These are phyloP conservation scores for Apiospora hydei DNA, from an alignment of 2,329 filamentous ascomycete genomes.

Conservation along the genomic window DNA sequence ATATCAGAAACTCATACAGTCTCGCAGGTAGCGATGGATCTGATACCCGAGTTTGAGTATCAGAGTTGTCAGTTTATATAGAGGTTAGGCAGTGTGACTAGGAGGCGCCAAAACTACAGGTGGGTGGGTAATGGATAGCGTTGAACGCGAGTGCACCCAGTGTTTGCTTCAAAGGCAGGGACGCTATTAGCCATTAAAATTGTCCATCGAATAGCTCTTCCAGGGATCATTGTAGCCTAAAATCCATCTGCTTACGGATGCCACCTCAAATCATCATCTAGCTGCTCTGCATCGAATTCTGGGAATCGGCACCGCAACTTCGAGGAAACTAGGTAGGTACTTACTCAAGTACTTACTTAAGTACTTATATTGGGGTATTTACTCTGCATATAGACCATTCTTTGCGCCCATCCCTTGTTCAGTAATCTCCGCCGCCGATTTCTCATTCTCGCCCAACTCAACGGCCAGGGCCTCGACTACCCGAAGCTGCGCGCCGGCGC, in stretches of 20 bases:
- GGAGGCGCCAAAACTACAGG: not conserved
- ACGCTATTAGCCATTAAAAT: too few species aligned
- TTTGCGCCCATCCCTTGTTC: not conserved
- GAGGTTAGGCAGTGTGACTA: not conserved
- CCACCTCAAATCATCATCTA: too few species aligned
- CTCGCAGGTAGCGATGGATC: not conserved
- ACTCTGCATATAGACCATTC: not conserved
- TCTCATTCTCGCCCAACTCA: not conserved
- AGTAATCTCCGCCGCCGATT: not conserved
- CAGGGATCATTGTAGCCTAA: too few species aligned
- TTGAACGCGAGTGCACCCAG: not conserved
- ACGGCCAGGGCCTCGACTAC: constrained; percentile 24
- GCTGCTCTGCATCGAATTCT: too few species aligned
- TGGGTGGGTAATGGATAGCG: not conserved
- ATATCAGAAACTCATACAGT: not conserved
- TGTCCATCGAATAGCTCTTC: not conserved
- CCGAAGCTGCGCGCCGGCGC: constrained; percentile 20
- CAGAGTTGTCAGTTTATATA: too few species aligned
- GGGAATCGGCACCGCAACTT: not conserved
- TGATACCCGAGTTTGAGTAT: not conserved
- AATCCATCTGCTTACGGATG: not conserved
- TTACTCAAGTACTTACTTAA: not conserved
- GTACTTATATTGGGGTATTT: not conserved
- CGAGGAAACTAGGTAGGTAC: too few species aligned
- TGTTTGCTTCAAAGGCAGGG: not conserved